Base-by-base conservation (phyloP, 805 yeast genomes). In the Yamadazyma paraphyllophila region DNA sequence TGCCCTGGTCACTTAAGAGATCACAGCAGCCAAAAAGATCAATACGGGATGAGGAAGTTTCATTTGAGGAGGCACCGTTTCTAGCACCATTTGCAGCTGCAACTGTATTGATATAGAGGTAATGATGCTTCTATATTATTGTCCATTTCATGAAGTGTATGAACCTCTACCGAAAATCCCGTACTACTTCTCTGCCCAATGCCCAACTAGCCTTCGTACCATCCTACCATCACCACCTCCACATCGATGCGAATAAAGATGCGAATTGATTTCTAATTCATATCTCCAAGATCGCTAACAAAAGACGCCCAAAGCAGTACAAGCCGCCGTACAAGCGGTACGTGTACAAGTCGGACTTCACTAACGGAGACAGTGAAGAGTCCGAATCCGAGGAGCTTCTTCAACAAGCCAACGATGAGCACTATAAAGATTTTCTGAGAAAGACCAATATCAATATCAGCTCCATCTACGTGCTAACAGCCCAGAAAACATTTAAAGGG, bases 241-340 rank as follows among this genome's bases (percentile, higher is more conserved):
- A 6, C 24, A 20, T 20, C 24, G 24, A 20, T 20, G 24, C 24
- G 24, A 20, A 20, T 6, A 39, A 15, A 36, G 40, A 20, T 37
- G 40, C 40, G 40, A 37, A 36, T n/a, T 32, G 36, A 32, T 12
- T 9, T 32, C 13, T n/a, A n/a, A n/a, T 29, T 16, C 30, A 20
- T 25, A 24, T 36, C 24, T 46, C 46, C 67, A 62, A 55, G 43
- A 90, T 90, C 83, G 97, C 90, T 29, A 90, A 90, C 66, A 90
- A 89, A 65, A 69, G 91, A 58, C 77, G 97, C 62, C 90, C 96
- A 9, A 85, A 85, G 73, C 85, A 90, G 73, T 72, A 77, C 39
- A 82, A 83, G 51, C 89, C 90, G 45, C 90, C 91, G 5, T 90
- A 87, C 66, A 76, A 82, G 63, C 78, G 83, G 63, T 88, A 88